Percentiles rank a stretch among this genome's conserved stretches.
Evolutionary conservation across 306 rosid species (phyloP).

Genomic region (Dryas drummondii): DNA sequence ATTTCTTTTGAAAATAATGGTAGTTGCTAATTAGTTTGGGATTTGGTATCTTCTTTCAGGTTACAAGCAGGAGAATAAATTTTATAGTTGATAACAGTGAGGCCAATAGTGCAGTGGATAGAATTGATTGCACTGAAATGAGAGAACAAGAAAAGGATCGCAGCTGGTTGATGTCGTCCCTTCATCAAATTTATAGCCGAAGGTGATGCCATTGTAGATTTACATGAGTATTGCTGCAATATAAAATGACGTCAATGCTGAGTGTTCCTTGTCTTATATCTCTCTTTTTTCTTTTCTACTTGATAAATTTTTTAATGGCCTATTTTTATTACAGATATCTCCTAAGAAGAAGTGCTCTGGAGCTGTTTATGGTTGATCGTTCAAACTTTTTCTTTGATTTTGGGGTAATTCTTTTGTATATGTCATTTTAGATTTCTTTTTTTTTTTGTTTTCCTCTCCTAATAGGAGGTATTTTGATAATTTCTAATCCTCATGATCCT

Average conservation of each 20-base stretch:
- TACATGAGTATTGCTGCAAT: neutral
- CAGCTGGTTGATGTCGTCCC: constrained; percentile 83
- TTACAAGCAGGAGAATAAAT: constrained; percentile 86
- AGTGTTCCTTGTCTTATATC: constrained; percentile 4
- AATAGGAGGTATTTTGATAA: constrained; percentile 20
- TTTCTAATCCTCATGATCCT: constrained; percentile 14
- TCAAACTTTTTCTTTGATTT: constrained; percentile 96
- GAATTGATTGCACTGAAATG: constrained; percentile 37
- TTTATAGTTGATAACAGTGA: constrained; percentile 74
- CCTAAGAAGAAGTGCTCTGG: constrained; percentile 94
- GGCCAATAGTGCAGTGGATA: constrained; percentile 39
- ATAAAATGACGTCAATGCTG: constrained; percentile 14
- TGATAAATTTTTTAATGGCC: neutral
- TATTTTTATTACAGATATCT: constrained; percentile 61
- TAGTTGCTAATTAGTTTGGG: constrained; percentile 27
- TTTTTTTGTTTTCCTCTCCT: constrained; percentile 8
- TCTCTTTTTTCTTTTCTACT: constrained; percentile 8
- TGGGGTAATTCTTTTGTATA: constrained; percentile 58
- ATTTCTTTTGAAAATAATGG: neutral
- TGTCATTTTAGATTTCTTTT: constrained; percentile 13
- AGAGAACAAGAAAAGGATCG: constrained; percentile 68
- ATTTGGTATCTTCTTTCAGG: constrained; percentile 49
- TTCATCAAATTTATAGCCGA: constrained; percentile 92
- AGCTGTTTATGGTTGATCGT: constrained; percentile 90
- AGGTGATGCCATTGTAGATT: constrained; percentile 53